Evolutionary conservation across 2,329 filamentous ascomycete genomes (phyloP), one percentile per base, ranked within the genome.

Genomic region (Aspergillus calidoustus): DNA sequence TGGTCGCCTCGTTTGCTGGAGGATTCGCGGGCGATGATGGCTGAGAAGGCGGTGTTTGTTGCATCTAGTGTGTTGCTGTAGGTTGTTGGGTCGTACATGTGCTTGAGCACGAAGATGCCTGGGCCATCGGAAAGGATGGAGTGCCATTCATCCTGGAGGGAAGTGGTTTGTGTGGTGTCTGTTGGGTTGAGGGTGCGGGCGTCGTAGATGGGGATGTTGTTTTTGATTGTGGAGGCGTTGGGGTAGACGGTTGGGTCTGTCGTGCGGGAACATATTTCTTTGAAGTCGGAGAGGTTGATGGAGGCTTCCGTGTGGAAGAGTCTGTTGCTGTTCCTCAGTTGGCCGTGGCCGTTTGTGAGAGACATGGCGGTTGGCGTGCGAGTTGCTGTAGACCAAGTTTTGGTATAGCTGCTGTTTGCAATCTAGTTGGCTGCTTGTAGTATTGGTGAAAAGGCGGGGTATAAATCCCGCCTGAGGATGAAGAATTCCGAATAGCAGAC

Each of bases 131-230:
- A 77, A 2, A 89, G 81, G 59, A 86, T 80, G 62, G 85, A 79
- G 67, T 87, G 82, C 82, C 85, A 86, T 76, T 89, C 87, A 64
- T 88, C 82, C 71, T 88, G 85, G 2, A 88, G 79, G 4, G 72
- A 68, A 17, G 74, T 64, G 30, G 76, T 69, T n/a, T 72, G 68
- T 1, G 65, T 49, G 7, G 67, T 13, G 28, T 77, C 71, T 0
- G 75, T 61, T 3, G 76, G 68, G 4, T 79, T 71, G 60, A 79
- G 77, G 2, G 69, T 63, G 0, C 73, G 66, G 6, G 85, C 75
- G 38, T 83, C 72, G 73, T 88, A 88, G 62, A 87, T 80, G 0
- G 86, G 86, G 3, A 88, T 77, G 64, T 87, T 86, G 44, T 79
- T 73, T 23, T 79, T 57, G 25, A 86, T 74, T 4, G 72, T 63